Percentiles rank a stretch among this genome's conserved stretches.
Evolutionary conservation across 805 yeast species (phyloP).

Genomic region (Yarrowia phangngaensis): DNA sequence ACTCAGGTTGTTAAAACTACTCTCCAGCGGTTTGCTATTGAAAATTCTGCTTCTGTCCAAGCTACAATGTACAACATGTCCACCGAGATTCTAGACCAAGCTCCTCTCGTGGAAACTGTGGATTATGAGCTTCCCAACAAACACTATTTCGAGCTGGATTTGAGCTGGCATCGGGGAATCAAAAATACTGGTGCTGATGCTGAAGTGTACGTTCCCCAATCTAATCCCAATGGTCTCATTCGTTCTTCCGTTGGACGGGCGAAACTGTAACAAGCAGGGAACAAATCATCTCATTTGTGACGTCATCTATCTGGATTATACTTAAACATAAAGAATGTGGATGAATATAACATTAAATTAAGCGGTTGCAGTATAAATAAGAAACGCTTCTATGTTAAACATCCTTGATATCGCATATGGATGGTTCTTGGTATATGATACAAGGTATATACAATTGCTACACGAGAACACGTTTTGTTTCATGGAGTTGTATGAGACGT

Average conservation of each 20-base stretch:
- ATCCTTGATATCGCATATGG: too few relatives aligned
- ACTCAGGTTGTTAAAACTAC: slow-evolving; percentile 63
- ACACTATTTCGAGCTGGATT: slow-evolving; percentile 78
- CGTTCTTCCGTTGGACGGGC: slow-evolving; percentile 79
- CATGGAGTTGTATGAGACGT: too few relatives aligned
- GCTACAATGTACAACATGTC: slow-evolving; percentile 96
- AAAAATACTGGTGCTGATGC: slow-evolving; percentile 57
- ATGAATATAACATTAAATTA: too few relatives aligned
- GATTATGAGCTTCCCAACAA: slow-evolving; percentile 82
- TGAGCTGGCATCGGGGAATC: slow-evolving; percentile 77
- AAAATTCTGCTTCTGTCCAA: slow-evolving; percentile 90
- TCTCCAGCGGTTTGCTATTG: slow-evolving; percentile 72
- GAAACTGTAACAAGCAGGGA: slow-evolving; percentile 44
- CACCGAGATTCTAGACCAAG: slow-evolving; percentile 58
- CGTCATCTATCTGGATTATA: too few relatives aligned
- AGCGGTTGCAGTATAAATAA: too few relatives aligned
- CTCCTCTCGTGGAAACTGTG: slow-evolving; percentile 58
- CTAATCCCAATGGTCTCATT: slow-evolving; percentile 91
- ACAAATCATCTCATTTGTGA: too few relatives aligned
- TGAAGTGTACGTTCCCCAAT: slow-evolving; percentile 78
- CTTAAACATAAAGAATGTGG: too few relatives aligned
- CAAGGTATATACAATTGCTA: too few relatives aligned
- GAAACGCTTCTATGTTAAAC: too few relatives aligned
- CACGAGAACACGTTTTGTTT: too few relatives aligned
- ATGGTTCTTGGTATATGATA: too few relatives aligned